Evolutionary conservation across 192 early-diverging fungal species (phyloP), one percentile per base, ranked within the genome.

Genomic region (Fimicolochytrium jonesii): DNA sequence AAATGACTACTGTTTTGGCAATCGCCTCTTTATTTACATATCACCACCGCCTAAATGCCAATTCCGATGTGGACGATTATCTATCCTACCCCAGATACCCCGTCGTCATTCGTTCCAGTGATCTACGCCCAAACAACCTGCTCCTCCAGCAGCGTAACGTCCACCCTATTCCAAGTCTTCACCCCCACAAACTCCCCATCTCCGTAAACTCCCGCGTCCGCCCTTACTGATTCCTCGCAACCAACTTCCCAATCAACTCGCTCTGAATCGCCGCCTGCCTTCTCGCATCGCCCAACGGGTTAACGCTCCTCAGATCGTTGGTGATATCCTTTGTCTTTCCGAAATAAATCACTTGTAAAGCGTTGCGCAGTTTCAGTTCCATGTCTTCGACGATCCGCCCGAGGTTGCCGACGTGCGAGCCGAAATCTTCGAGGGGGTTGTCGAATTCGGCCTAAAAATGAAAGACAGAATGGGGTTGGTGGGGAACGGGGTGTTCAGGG

Each of bases 311-410:
- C 64, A 99, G 73, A 56, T 94, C 92, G 66, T 95, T 96, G 57
- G 93, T 90, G 66, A 96, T 94, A 64, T 97, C 94, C 70, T 89
- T 92, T 3, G 94, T 97, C 72, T 96, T 96, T 47, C 93, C 91
- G 78, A 99, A 99, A 66, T 99, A 99, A 20, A 99, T 92, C 64
- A 93, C 90, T 67, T 93, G 88, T 56, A 99, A 70, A 30, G 87
- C 69, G 65, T 93, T 92, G 49, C 96, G 89, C 92, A 97, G 93
- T 75, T 97, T 97, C 57, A 88, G 74, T 73, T 99, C 96, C 92
- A 95, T 95, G 46, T 97, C 96, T 72, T 99, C 96, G 7, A 99
- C 88, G 84, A 99, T 90, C 15, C 88, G 82, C 0, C 96, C 96
- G 55, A 99, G 89, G 71, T 99, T 99, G 41, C 79, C 86, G 54